Evolutionary conservation across 164 flowering plant species (phyloP), one percentile per base, ranked within the genome.

Genomic region (Nymphaea thermarum): DNA sequence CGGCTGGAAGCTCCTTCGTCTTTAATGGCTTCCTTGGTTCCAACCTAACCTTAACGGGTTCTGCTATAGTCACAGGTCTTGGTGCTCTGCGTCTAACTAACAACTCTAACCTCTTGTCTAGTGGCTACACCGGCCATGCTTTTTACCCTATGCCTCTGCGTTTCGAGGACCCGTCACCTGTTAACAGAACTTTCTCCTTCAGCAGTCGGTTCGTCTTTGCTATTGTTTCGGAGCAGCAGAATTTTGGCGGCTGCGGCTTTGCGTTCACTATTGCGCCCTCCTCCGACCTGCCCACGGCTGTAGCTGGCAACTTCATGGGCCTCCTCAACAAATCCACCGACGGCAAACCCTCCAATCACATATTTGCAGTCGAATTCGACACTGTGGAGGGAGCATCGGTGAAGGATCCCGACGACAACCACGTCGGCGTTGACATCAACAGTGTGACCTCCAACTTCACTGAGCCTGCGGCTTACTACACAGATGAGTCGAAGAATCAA

Each of bases 201-300:
- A 85, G 89, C 2, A 83, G 93, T 1, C 71, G 80, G 42, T 91
- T 91, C 70, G 93, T 79, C n/a, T 82, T 91, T 64, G 80, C 86
- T 4, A 82, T 85, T 3, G 79, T 77, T 2, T 82, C 88, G 1
- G 76, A 81, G 70, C 78, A 79, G 43, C 67, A 78, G 3, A 71
- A 64, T n/a, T 74, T 81, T 2, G 85, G 87, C 14, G 91, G 91
- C 66, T 87, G 85, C 67, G 97, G 95, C 12, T 17, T 89, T 43
- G 93, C 91, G 43, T 91, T 88, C 76, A 66, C 82, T 0, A 66
- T 87, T 10, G 65, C 87, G 0, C 74, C 82, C 3, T 53, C 79
- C 1, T 82, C 66, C 51, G 78, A 75, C 41, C 79, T 85, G 25
- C 43, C 64, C 0, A 80, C 77, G 4, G 80, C 87, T 18, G 77